Conservation (phyloP, 495 filamentous ascomycete genomes). For the Aspergillus cavernicola region DNA sequence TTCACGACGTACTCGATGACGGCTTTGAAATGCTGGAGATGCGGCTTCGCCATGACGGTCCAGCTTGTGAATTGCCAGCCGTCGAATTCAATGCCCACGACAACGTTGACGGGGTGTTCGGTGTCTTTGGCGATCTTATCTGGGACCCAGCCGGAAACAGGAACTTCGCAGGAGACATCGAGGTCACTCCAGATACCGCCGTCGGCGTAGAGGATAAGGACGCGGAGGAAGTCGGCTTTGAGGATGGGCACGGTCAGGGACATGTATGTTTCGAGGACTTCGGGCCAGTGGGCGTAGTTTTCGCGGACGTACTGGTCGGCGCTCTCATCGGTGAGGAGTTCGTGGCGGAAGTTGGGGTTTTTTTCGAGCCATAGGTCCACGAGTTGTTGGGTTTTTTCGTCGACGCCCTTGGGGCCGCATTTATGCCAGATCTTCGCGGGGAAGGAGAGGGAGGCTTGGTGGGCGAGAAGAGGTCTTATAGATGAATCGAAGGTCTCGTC, state of each 20-base stretch:
- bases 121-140: slow-evolving; percentile 11
- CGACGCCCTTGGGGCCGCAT: slow-evolving; percentile 19
- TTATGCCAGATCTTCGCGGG: slow-evolving; percentile 34
- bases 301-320: slow-evolving; percentile 29
- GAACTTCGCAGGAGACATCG: slow-evolving; percentile 32
- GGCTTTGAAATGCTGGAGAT: slow-evolving; percentile 9
- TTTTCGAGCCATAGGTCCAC: slow-evolving; percentile 24
- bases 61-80: slow-evolving; percentile 37
- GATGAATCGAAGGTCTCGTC: background rate
- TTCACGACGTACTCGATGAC: slow-evolving; percentile 13
- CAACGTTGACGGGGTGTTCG: slow-evolving; percentile 23
- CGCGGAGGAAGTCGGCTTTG: slow-evolving; percentile 40
- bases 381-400: slow-evolving; percentile 6
- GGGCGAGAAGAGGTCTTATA: slow-evolving; percentile 1
- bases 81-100: slow-evolving; percentile 43
- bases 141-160: slow-evolving; percentile 39
- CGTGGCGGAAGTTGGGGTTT: slow-evolving; percentile 32
- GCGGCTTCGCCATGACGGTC: slow-evolving; percentile 36
- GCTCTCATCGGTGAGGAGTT: slow-evolving; percentile 33
- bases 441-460: slow-evolving; percentile 7
- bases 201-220: slow-evolving; percentile 35
- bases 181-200: slow-evolving; percentile 47
- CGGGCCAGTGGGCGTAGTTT: slow-evolving; percentile 23
- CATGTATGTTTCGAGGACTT: slow-evolving; percentile 23
- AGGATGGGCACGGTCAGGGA: slow-evolving; percentile 31